phyloP scores from a whole-genome alignment of 2,329 filamentous ascomycete genomes.

The Clonostachys rhizophaga region DNA sequence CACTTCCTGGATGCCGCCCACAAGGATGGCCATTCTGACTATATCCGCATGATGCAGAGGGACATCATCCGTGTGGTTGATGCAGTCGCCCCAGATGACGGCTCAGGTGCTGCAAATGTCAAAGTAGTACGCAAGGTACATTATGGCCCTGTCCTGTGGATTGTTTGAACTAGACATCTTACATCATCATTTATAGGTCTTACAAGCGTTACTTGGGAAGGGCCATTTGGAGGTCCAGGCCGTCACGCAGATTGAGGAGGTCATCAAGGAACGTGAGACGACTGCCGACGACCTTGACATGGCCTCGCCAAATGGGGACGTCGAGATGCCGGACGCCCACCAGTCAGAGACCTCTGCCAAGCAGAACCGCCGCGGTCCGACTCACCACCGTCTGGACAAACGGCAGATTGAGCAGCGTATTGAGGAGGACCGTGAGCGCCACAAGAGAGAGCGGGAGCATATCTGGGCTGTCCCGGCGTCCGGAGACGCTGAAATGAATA shows the following conservation, averaged over 20 bases:
- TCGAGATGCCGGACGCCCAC: conserved; percentile 30
- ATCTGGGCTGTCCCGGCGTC: conserved; percentile 79
- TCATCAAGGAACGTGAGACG: conserved; percentile 73
- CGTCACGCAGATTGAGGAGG: conserved; percentile 75
- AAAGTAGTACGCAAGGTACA: conserved; percentile 82
- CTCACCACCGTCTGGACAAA: conserved; percentile 60
- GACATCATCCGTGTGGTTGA: conserved; percentile 92
- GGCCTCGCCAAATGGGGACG: conserved; percentile 42
- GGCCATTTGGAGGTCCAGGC: conserved; percentile 69
- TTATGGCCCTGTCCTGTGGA: neutral
- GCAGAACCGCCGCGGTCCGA: conserved; percentile 12
- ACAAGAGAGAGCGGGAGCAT: conserved; percentile 85
- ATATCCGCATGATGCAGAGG: conserved; percentile 89
- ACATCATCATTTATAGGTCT: conserved; percentile 40
- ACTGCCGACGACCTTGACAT: conserved; percentile 51
- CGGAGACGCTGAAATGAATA: conserved; percentile 67
- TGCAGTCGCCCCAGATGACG: conserved; percentile 81
- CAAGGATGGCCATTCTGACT: conserved; percentile 71
- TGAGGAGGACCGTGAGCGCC: conserved; percentile 91
- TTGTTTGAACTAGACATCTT: neutral
- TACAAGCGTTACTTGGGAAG: conserved; percentile 66
- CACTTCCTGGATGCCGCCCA: conserved; percentile 84
- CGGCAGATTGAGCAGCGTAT: conserved; percentile 92
- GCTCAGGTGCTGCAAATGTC: conserved; percentile 86
- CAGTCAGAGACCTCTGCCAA: neutral